phyloP scores from a whole-genome alignment of 495 filamentous ascomycete species.

The Lasiosphaeriaceae sp. region DNA sequence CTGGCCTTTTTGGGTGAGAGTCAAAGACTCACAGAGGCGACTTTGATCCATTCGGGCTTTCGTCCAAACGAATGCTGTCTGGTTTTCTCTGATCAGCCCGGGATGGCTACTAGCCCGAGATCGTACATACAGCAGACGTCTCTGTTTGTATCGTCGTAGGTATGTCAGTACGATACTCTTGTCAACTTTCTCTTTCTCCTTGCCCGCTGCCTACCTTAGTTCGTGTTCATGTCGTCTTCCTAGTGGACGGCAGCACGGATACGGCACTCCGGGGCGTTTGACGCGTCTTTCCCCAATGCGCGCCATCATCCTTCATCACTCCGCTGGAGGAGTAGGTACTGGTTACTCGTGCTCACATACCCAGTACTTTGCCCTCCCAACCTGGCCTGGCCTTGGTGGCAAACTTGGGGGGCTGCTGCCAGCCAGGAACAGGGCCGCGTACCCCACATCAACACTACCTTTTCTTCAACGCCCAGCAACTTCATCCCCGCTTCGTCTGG shows the following conservation, averaged over 20 bases:
- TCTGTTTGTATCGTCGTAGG: no score
- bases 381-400: neutral
- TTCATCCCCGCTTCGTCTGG: neutral
- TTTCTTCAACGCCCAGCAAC: neutral
- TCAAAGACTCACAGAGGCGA: no score
- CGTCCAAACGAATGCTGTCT: neutral
- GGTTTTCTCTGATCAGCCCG: no score
- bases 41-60: neutral
- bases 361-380: neutral
- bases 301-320: neutral
- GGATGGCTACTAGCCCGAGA: no score
- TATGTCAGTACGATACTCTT: no score
- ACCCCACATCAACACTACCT: neutral
- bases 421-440: neutral
- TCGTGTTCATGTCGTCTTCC: neutral
- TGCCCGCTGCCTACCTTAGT: neutral
- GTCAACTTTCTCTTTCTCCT: no score
- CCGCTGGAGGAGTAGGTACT: neutral
- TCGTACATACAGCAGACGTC: no score
- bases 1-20: neutral
- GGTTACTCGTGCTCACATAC: no score
- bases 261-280: conserved; percentile 20
- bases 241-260: conserved; percentile 21
- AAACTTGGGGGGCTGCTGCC: no score
- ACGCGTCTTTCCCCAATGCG: neutral